Evolutionary conservation across 441 rosid genomes (phyloP), one percentile per base, ranked within the genome.

Genomic region (Populus hybrid): DNA sequence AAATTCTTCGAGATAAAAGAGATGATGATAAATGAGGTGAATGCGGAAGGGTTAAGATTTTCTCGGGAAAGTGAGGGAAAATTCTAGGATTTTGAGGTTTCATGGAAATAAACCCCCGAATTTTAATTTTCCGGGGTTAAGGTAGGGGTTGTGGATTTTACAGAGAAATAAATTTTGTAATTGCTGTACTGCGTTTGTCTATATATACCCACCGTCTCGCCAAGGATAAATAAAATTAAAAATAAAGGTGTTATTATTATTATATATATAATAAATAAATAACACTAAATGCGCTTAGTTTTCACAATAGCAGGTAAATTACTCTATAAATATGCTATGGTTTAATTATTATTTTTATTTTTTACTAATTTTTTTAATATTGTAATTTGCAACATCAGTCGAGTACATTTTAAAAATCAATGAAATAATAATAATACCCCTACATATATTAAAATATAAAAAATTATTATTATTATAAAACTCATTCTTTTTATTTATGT

Each of bases 21-120:
- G 21, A 53, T 18, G 61, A 53, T 53, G 61, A 30, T 30, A 30
- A 30, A 30, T 4, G 11, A 12, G 26, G 12, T 32, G 24, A 69
- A 69, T 32, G 42, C 24, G 50, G 71, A 35, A 9, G 32, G 18
- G 7, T 77, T 77, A 28, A 14, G 14, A 38, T 11, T 69, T 5
- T 35, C 21, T 53, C 61, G 61, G 61, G 61, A 53, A 36, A 19
- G 42, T 53, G 9, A 30, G 5, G 3, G 38, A 10, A 8, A 72
- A 74, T 34, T 70, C 61, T 73, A 30, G 32, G 32, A 30, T 30
- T 30, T 30, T 30, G 66, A 16, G 75, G 23, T 66, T 76, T 70
- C 40, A 40, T 21, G 16, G 77, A 57, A 75, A 79, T n/a, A 64
- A 65, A 7, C 30, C 67, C 73, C 78, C n/a, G 75, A 73, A 76